Conservation (phyloP, 164 flowering plant genomes). For the Stephania cephalantha region DNA sequence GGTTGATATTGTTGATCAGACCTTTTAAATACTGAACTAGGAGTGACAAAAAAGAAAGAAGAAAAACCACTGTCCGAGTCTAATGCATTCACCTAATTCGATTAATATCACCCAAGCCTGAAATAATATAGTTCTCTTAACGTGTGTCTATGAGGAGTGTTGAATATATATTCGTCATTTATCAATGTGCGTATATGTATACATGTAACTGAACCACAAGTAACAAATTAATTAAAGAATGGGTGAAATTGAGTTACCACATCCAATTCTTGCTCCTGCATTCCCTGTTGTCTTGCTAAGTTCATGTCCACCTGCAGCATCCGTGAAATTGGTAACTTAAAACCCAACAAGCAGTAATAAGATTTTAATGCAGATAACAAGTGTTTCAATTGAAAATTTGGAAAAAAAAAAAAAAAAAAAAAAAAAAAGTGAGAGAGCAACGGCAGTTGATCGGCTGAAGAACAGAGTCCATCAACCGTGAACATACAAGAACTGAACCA, state of each 20-base stretch:
- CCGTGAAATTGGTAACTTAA: neutral
- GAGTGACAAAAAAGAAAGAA: no score
- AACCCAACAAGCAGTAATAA: neutral
- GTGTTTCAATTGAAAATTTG: neutral
- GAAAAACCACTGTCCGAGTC: neutral
- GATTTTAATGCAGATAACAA: no score
- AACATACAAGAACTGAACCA: no score
- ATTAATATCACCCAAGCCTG: neutral
- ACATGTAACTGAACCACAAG: neutral
- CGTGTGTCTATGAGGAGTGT: neutral
- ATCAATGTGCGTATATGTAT: neutral
- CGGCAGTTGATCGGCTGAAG: no score
- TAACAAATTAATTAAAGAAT: neutral
- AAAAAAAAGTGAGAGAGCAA: no score
- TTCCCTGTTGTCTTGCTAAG: slow-evolving; percentile 93
- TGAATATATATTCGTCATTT: neutral
- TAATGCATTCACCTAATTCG: neutral
- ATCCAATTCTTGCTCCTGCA: slow-evolving; percentile 90
- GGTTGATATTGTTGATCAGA: no score
- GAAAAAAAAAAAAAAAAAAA: no score
- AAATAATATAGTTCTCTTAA: neutral
- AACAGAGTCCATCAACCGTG: no score
- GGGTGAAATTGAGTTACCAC: slow-evolving; percentile 41
- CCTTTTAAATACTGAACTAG: no score
- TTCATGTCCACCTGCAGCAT: slow-evolving; percentile 74